Evolutionary conservation across 208 protist species (phyloP).

Genomic region (Acanthamoeba triangularis): DNA sequence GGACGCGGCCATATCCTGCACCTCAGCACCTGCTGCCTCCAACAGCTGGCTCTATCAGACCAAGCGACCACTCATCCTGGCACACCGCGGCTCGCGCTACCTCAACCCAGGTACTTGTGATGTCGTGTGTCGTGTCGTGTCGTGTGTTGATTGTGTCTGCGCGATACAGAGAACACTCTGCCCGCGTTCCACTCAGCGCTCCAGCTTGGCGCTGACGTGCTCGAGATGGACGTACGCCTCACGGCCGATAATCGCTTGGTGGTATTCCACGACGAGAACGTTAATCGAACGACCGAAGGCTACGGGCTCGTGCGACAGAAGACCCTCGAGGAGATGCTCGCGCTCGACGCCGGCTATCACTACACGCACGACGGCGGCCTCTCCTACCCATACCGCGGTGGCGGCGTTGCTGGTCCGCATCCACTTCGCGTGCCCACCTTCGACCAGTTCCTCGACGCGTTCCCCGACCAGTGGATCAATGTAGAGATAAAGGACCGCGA

Average conservation of each 20-base stretch:
- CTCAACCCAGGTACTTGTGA: conserved; percentile 15
- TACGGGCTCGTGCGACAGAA: conserved; percentile 2
- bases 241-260: conserved; percentile 10
- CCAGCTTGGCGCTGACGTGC: conserved; percentile 27
- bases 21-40: background rate
- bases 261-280: conserved; percentile 34
- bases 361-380: conserved; percentile 39
- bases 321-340: conserved; percentile 15
- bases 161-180: background rate
- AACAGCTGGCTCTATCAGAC: conserved; percentile 37
- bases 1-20: background rate
- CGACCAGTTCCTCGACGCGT: conserved; percentile 15
- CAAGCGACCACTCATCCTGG: conserved; percentile 14
- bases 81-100: conserved; percentile 37
- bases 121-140: background rate
- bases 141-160: background rate
- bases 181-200: conserved; percentile 28
- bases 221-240: conserved; percentile 40
- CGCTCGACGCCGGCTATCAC: conserved; percentile 17
- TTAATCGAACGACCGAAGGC: conserved; percentile 5
- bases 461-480: background rate
- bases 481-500: conserved; percentile 38
- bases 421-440: conserved; percentile 7
- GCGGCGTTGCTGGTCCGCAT: background rate
- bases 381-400: background rate